Base-by-base conservation (phyloP, 1,139 yeast species). In the Hemisphaericaspora subhashii region DNA sequence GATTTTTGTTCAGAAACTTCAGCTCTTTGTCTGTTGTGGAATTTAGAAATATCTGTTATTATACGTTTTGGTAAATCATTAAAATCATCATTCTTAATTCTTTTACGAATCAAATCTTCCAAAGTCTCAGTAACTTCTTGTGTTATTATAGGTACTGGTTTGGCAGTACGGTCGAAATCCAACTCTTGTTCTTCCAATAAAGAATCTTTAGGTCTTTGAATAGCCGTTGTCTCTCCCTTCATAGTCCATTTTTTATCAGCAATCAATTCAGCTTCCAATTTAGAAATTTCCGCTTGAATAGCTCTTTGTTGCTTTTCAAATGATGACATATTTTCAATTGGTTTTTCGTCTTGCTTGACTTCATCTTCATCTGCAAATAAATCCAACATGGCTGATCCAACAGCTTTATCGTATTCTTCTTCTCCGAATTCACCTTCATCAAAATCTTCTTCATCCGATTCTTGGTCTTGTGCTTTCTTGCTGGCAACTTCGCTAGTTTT, bases 231-330 rank as follows among this genome's bases (percentile, higher is more conserved):
- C 64, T 92, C 98, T 62, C 98, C 98, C 57, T 83, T 85, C 75
- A 90, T 75, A 7, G 95, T 82, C 98, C 98, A 92, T 54, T 83
- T 83, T 68, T 92, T 92, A 45, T 86, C 92, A 1, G 89, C 92
- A 20, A 92, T 82, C 21, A 94, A 83, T 57, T 90, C 98, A 26
- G 81, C 79, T 63, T 92, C 98, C 38, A 89, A 70, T 51, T 77
- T 73, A 28, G 77, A 77, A 45, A 92, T 92, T 61, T 92, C 95
- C 31, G 75, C 73, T 55, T 83, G 86, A 25, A 92, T 72, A 43
- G 78, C 80, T 40, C 72, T 70, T 60, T 90, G 98, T 57, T 89
- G 95, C 52, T 79, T 85, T 59, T 92, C 96, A 57, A 80, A 88
- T 4, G 88, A 78, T 0, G 97, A 87, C 43, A 89, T 62, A 33